phyloP scores from a whole-genome alignment of 139 green algal species.

The Chlorella sorokiniana region DNA sequence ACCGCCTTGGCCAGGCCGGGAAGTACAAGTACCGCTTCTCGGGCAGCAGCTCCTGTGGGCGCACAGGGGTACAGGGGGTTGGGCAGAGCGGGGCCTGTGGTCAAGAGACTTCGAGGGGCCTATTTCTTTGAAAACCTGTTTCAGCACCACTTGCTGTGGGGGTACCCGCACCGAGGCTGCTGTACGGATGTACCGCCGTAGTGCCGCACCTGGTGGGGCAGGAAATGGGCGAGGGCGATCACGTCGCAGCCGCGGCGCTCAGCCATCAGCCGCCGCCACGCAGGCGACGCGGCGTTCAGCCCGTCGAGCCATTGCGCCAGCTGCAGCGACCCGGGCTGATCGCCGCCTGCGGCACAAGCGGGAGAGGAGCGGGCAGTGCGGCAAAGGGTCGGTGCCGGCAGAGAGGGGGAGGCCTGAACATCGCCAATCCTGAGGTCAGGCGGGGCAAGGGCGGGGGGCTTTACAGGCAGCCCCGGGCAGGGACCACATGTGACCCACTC shows the following conservation, averaged over 20 bases:
- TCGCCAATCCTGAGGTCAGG: neutral
- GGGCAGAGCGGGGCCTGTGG: neutral
- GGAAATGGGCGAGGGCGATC: conserved; percentile 75
- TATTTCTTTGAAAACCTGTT: too few relatives aligned
- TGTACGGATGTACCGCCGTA: neutral
- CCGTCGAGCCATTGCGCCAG: conserved; percentile 56
- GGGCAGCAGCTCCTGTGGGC: conserved; percentile 72
- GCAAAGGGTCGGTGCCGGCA: too few relatives aligned
- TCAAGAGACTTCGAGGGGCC: neutral
- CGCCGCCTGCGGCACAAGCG: conserved; percentile 16
- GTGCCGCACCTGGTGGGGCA: conserved; percentile 49
- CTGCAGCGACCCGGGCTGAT: conserved; percentile 9
- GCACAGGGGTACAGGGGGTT: neutral
- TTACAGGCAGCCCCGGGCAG: too few relatives aligned
- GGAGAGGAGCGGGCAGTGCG: too few relatives aligned
- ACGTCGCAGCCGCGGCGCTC: conserved; percentile 41
- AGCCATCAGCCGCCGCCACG: neutral
- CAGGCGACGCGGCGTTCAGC: conserved; percentile 43
- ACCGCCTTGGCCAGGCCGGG: conserved; percentile 58
- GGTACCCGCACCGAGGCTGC: too few relatives aligned
- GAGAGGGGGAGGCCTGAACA: too few relatives aligned
- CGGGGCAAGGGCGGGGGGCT: neutral
- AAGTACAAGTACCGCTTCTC: conserved; percentile 87
- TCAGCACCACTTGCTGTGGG: too few relatives aligned
- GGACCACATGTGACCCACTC: too few relatives aligned